Percentiles rank a stretch among this genome's conserved stretches.
phyloP scores from a whole-genome alignment of 805 yeast genomes.

The Candida qinlingensis region DNA sequence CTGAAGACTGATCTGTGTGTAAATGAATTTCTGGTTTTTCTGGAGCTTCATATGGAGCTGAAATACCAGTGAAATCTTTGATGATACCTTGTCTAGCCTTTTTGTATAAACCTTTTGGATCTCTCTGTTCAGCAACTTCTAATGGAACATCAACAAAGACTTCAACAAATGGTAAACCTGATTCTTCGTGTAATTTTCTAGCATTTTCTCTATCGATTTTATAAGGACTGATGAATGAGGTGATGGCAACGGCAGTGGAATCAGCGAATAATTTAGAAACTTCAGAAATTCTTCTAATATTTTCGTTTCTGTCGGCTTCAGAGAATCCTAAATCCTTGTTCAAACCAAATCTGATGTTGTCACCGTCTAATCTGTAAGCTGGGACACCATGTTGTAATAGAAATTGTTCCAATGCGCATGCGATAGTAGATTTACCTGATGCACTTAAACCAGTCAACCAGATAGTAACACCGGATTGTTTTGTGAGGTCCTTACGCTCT shows the following conservation, averaged over 20 bases:
- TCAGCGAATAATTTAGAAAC: slow-evolving; percentile 93
- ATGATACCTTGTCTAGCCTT: slow-evolving; percentile 94
- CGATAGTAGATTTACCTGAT: slow-evolving; percentile 88
- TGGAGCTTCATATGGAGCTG: slow-evolving; percentile 96
- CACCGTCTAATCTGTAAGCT: slow-evolving; percentile 90
- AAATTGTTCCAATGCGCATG: slow-evolving; percentile 86
- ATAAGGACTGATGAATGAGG: slow-evolving; percentile 93
- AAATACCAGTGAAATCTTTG: slow-evolving; percentile 91
- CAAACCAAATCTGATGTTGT: slow-evolving; percentile 89
- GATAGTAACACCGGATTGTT: slow-evolving; percentile 83
- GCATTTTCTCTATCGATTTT: slow-evolving; percentile 79
- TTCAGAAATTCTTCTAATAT: slow-evolving; percentile 91
- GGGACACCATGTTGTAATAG: slow-evolving; percentile 63
- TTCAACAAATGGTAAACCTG: slow-evolving; percentile 79
- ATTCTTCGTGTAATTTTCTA: slow-evolving; percentile 73
- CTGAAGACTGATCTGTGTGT: slow-evolving; percentile 60
- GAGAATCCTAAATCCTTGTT: slow-evolving; percentile 93
- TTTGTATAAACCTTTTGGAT: slow-evolving; percentile 94
- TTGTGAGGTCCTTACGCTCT: slow-evolving; percentile 67
- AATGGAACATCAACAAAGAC: slow-evolving; percentile 91
- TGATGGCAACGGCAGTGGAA: slow-evolving; percentile 79
- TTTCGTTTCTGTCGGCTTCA: slow-evolving; percentile 89
- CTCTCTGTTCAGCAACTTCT: slow-evolving; percentile 93
- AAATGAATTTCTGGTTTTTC: slow-evolving; percentile 77
- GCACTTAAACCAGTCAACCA: slow-evolving; percentile 97